Evolutionary conservation across 495 filamentous ascomycete species (phyloP).

Genomic region (Lophium mytilinum): DNA sequence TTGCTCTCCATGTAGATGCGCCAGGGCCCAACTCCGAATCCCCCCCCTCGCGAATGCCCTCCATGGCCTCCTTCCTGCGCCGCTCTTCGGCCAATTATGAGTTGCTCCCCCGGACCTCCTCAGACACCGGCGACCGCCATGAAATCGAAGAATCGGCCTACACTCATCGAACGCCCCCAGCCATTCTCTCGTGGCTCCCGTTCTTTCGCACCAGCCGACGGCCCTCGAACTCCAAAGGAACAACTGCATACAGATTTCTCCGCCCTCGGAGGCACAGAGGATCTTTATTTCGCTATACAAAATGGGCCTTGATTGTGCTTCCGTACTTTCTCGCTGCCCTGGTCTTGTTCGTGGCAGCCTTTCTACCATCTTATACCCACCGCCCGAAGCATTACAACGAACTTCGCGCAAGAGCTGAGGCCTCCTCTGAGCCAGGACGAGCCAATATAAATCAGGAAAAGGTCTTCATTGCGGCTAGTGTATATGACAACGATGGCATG

Average conservation of each 20-base stretch:
- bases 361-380: slow-evolving; percentile 7
- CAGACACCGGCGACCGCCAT: background rate
- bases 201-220: background rate
- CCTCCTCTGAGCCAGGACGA: slow-evolving; percentile 36
- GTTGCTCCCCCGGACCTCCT: slow-evolving; percentile 19
- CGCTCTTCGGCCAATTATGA: slow-evolving; percentile 18
- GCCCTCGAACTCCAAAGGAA: slow-evolving; percentile 2
- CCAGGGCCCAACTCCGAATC: background rate
- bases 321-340: slow-evolving; percentile 12
- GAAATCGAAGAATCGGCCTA: background rate
- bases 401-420: background rate
- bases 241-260: slow-evolving; percentile 8
- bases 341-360: slow-evolving; percentile 4
- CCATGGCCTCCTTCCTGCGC: slow-evolving; percentile 16
- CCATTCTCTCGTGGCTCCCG: background rate
- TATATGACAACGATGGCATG: slow-evolving; percentile 54
- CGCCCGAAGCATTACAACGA: background rate
- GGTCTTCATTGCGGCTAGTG: slow-evolving; percentile 67
- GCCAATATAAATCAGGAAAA: slow-evolving; percentile 58
- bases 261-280: slow-evolving; percentile 9
- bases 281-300: slow-evolving; percentile 5
- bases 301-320: slow-evolving; percentile 6
- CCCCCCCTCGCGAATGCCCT: background rate
- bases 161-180: too few relatives aligned
- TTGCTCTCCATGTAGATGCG: background rate